phyloP scores from a whole-genome alignment of 2,329 filamentous ascomycete species.

The Botryotinia narcissicola region DNA sequence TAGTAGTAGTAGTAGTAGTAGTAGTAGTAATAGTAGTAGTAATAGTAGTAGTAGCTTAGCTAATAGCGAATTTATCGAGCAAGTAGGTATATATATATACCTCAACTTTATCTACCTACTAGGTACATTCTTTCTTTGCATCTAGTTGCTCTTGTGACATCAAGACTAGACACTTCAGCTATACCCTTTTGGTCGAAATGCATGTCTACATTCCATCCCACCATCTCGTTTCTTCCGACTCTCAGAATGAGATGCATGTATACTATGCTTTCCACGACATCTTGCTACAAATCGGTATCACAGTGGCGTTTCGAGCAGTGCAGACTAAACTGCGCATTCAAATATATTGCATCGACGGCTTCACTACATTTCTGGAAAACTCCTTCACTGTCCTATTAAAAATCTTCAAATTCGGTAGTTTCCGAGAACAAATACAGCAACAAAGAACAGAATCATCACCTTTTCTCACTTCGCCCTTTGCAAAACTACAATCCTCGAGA shows the following conservation, averaged over 20 bases:
- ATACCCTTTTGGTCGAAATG: background rate
- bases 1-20: too few species aligned
- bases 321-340: background rate
- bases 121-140: background rate
- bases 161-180: background rate
- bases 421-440: background rate
- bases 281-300: background rate
- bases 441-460: background rate
- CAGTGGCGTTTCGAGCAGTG: conserved; percentile 1
- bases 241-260: background rate
- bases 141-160: background rate
- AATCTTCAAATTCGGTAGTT: background rate
- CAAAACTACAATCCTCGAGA: background rate
- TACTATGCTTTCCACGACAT: background rate
- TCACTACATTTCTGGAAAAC: background rate
- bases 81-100: background rate
- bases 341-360: conserved; percentile 5
- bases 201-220: background rate
- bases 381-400: background rate
- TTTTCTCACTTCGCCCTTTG: background rate
- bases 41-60: too few species aligned
- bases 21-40: too few species aligned
- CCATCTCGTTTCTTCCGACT: background rate
- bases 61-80: background rate
- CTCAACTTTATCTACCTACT: background rate